Conservation (phyloP, 176 grass and related monocot species). For the Eragrostis curvula region DNA sequence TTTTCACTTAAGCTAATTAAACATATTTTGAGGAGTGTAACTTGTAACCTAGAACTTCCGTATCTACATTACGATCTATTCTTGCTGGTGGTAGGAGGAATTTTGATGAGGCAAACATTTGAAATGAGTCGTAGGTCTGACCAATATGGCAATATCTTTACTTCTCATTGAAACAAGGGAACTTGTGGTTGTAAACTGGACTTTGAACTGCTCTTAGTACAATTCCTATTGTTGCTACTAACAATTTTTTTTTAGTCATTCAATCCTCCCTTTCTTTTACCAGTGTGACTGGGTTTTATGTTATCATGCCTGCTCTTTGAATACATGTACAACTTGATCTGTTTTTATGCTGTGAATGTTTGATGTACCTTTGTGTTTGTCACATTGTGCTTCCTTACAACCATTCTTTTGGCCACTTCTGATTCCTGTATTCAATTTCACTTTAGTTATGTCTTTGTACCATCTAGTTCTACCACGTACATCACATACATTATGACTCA, state of each 20-base stretch:
- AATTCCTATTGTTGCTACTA: not conserved
- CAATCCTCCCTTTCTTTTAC: not conserved
- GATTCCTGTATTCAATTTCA: not conserved
- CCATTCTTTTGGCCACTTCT: not conserved
- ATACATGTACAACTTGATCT: not conserved
- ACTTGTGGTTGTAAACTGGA: not conserved
- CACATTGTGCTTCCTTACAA: not conserved
- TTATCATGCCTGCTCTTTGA: not conserved
- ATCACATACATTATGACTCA: not conserved
- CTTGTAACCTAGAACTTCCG: not conserved
- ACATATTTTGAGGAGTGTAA: not conserved
- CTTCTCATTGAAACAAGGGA: not conserved
- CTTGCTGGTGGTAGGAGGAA: not conserved
- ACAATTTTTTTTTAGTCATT: not conserved
- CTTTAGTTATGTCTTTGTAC: not conserved
- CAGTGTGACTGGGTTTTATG: not conserved
- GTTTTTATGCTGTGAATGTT: not conserved
- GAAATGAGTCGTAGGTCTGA: not conserved
- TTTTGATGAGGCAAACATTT: not conserved
- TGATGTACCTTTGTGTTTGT: not conserved
- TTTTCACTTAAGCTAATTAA: not conserved
- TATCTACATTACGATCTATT: not conserved
- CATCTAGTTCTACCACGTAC: not conserved
- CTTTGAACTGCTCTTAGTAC: not conserved
- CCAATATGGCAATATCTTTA: too few species aligned